A percentile compares a stretch with the other conserved stretches of the same genome.
phyloP scores from a whole-genome alignment of 192 early-diverging fungal genomes.

The Tieghemiomyces parasiticus region DNA sequence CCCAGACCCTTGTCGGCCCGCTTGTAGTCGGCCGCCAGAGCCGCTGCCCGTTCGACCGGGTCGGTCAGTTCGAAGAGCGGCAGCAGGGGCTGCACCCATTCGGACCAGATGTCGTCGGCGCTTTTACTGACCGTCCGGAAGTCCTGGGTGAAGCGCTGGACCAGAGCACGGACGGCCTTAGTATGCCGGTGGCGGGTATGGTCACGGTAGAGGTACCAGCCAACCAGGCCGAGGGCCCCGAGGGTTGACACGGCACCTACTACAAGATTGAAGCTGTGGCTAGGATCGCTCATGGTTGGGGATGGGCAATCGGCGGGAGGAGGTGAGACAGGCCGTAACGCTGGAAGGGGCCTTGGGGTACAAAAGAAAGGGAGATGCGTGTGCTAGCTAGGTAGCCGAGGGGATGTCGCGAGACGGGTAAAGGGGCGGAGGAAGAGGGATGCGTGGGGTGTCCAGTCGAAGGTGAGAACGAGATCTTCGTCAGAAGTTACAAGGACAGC shows the following conservation, averaged over 20 bases:
- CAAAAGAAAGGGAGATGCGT: too few species aligned
- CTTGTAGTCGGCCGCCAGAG: neutral
- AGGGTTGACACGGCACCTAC: neutral
- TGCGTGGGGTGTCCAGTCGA: too few species aligned
- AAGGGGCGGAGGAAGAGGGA: too few species aligned
- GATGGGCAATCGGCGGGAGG: too few species aligned
- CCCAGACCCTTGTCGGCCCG: neutral
- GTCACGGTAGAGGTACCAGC: conserved; percentile 6
- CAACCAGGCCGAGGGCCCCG: neutral
- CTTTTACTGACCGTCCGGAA: neutral
- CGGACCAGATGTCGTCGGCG: neutral
- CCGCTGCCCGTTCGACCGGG: neutral
- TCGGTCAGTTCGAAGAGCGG: neutral
- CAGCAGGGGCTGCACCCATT: neutral
- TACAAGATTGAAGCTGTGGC: neutral
- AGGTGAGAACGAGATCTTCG: too few species aligned
- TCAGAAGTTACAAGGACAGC: too few species aligned
- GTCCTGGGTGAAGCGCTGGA: neutral
- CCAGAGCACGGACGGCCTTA: neutral
- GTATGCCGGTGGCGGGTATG: neutral
- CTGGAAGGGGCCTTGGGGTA: too few species aligned
- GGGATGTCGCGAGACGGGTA: too few species aligned
- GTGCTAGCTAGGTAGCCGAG: too few species aligned
- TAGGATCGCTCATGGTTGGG: too few species aligned
- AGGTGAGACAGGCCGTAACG: too few species aligned